phyloP scores from a whole-genome alignment of 768 basidiomycete genomes.

The Rhodotorula toruloides region DNA sequence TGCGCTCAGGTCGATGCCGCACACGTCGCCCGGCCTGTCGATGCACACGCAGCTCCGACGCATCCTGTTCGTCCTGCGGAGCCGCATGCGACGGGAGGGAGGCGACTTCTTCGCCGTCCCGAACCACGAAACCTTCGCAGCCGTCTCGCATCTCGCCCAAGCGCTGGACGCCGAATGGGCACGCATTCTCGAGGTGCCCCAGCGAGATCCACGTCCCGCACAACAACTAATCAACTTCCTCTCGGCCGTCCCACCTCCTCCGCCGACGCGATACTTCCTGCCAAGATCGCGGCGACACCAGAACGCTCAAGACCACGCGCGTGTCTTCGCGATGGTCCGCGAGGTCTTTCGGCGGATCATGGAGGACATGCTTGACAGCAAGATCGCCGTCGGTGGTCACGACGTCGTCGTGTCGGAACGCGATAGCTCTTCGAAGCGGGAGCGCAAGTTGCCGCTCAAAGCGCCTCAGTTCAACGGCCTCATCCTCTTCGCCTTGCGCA shows the following conservation, averaged over 20 bases:
- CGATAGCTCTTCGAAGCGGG: no score
- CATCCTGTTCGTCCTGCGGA: neutral
- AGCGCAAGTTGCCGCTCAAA: neutral
- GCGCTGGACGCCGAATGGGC: conserved; percentile 16
- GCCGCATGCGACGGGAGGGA: neutral
- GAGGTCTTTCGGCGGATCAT: conserved; percentile 26
- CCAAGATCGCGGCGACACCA: neutral
- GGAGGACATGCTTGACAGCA: conserved; percentile 13
- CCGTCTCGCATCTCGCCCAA: conserved; percentile 13
- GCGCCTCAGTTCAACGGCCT: conserved; percentile 21
- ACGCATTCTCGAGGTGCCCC: neutral
- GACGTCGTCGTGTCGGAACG: neutral
- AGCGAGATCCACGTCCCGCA: no score
- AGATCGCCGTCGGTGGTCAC: conserved; percentile 2
- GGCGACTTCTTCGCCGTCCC: neutral
- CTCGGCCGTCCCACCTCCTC: conserved; percentile 16
- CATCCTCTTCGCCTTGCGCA: conserved; percentile 22
- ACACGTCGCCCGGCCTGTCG: neutral
- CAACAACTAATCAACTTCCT: conserved; percentile 9
- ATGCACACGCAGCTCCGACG: neutral
- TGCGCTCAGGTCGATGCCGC: neutral
- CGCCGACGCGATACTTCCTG: conserved; percentile 5
- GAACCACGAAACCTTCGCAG: neutral
- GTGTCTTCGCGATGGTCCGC: conserved; percentile 18
- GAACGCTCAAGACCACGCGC: conserved; percentile 2